Evolutionary conservation across 75 land plant species (phyloP), one percentile per base, ranked within the genome.

Genomic region (Picea sitchensis): DNA sequence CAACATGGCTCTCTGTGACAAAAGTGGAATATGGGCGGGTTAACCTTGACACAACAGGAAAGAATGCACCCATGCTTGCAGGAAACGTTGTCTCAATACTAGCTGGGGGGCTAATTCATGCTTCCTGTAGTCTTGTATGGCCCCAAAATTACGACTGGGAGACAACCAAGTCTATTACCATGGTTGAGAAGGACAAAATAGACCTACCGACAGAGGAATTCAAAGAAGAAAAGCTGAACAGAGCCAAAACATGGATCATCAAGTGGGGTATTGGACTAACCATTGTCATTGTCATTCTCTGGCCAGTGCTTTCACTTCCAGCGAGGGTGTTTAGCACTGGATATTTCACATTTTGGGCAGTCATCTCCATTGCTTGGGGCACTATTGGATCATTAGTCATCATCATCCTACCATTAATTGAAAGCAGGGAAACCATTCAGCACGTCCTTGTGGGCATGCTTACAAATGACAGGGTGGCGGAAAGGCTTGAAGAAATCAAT

Each of bases 101-200:
- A 34, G 79, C 87, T 13, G 96, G 99, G 14, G 99, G 99, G 34
- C 83, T 86, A 11, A 78, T 97, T 67, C 98, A 95, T 84, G 92
- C 90, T 11, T 61, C 88, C 1, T 87, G 84, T 56, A 95, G 98
- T 80, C 78, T 89, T n/a, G 11, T 95, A 13, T 78, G 84, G 85
- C 99, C 99, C n/a, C 93, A 97, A 75, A 93, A 95, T 73, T 97
- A 91, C 80, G 91, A 92, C 79, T 97, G 99, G 99, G 91, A 86
- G 13, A 78, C 92, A 21, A 95, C 94, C 18, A 93, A 83, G 81
- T 36, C 86, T 74, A 90, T 97, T 47, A 87, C 94, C 18, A 79
- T 82, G 86, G 99, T 97, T 30, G 99, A 97, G 78, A 85, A 75
- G 65, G 98, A 86, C 38, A 71, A 80, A 61, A 80, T 47, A 65